Percentiles rank a stretch among this genome's conserved stretches.
Conservation (phyloP, 306 rosid species). For the Quercus ilex region DNA sequence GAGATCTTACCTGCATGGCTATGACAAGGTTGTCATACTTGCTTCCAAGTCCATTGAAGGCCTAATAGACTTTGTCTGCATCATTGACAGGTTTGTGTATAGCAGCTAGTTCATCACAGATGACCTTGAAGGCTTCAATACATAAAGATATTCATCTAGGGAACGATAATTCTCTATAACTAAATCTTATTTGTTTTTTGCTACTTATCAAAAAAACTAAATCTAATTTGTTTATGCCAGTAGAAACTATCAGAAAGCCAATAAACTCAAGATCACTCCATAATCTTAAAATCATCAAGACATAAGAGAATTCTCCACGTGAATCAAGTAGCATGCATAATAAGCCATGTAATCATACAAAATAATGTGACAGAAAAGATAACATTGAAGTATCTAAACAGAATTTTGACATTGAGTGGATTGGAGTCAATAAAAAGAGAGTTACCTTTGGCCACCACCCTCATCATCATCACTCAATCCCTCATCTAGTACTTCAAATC, state of each 20-base stretch:
- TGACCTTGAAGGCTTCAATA: no score
- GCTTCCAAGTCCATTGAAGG: no score
- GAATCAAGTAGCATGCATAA: background rate
- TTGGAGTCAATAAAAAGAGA: background rate
- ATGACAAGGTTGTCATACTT: no score
- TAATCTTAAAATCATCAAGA: background rate
- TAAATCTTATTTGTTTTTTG: no score
- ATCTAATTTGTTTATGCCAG: background rate
- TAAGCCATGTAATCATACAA: background rate
- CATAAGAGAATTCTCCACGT: background rate
- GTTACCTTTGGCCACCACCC: constrained; percentile 72
- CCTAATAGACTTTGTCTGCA: no score
- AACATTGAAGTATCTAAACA: background rate
- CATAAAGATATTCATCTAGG: no score
- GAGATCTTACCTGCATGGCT: no score
- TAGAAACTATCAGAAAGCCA: background rate
- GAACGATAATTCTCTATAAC: no score
- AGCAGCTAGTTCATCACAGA: no score
- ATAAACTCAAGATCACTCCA: background rate
- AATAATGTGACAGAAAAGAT: background rate
- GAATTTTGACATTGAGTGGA: background rate
- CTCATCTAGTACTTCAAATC: constrained; percentile 93
- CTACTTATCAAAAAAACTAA: no score
- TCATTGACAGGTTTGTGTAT: no score
- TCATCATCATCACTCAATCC: constrained; percentile 98